These are phyloP conservation scores for Colletotrichum aenigma DNA, from an alignment of 2,329 filamentous ascomycete species.

Conservation along the genomic window DNA sequence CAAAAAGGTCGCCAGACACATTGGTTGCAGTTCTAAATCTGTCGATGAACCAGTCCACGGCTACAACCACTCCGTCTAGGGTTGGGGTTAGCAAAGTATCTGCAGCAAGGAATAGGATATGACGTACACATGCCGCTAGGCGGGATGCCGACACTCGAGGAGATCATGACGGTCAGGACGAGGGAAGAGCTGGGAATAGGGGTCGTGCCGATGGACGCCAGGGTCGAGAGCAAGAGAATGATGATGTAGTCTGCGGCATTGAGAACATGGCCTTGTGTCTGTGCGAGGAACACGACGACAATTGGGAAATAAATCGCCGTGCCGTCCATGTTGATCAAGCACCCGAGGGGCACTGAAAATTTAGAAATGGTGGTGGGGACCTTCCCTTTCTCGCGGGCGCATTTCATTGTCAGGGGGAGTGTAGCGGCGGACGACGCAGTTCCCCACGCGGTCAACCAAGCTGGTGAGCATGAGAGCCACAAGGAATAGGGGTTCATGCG, in stretches of 20 bases:
- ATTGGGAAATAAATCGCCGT: conserved; percentile 61
- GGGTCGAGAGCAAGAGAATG: conserved; percentile 50
- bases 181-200: conserved; percentile 57
- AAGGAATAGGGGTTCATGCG: conserved; percentile 50
- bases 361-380: conserved; percentile 48
- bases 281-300: conserved; percentile 55
- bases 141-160: conserved; percentile 45
- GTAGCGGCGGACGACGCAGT: conserved; percentile 40
- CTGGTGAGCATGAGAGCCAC: conserved; percentile 52
- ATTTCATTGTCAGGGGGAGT: no score
- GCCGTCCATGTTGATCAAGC: conserved; percentile 50
- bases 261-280: conserved; percentile 51
- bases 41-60: conserved; percentile 62
- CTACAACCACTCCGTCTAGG: conserved; percentile 30
- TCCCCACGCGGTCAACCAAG: conserved; percentile 60
- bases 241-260: conserved; percentile 51
- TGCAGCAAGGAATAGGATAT: no score
- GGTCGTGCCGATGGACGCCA: conserved; percentile 58
- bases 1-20: conserved; percentile 46
- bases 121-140: conserved; percentile 47
- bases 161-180: conserved; percentile 57
- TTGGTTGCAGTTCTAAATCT: conserved; percentile 57
- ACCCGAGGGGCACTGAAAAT: conserved; percentile 30
- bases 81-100: no score
- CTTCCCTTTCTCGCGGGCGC: no score